Conservation (phyloP, 1,284 basidiomycete genomes). For the Cryptococcus jaspeensis region DNA sequence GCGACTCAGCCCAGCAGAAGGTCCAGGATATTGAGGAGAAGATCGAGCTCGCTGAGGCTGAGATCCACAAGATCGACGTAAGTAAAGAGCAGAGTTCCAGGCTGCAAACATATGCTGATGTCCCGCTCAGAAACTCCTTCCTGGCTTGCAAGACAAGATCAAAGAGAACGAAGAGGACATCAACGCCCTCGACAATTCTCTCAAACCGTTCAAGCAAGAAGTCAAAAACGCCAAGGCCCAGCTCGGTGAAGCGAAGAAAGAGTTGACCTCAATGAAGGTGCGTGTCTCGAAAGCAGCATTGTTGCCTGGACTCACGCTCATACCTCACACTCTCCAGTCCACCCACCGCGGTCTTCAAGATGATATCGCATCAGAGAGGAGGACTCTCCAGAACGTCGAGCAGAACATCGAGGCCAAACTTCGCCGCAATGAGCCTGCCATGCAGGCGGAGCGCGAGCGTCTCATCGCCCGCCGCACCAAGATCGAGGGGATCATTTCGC, state of each 20-base stretch:
- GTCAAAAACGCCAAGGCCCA: slow-evolving; percentile 69
- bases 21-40: slow-evolving; percentile 29
- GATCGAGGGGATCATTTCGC: slow-evolving; percentile 7
- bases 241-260: slow-evolving; percentile 59
- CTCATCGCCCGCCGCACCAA: slow-evolving; percentile 8
- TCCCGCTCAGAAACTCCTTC: slow-evolving; percentile 12
- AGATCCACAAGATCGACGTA: slow-evolving; percentile 15
- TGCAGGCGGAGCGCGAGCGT: slow-evolving; percentile 4
- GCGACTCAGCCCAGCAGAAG: slow-evolving; percentile 5
- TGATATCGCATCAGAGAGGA: slow-evolving; percentile 9
- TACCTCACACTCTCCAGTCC: background rate
- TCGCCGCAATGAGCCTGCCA: slow-evolving; percentile 8
- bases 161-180: slow-evolving; percentile 21
- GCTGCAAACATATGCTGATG: background rate
- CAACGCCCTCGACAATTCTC: slow-evolving; percentile 7
- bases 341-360: slow-evolving; percentile 3
- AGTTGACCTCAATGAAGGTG: slow-evolving; percentile 6
- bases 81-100: slow-evolving; percentile 4
- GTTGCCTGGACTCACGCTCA: too few species aligned
- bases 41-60: slow-evolving; percentile 16
- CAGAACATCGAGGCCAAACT: slow-evolving; percentile 14
- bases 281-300: background rate
- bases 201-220: slow-evolving; percentile 53
- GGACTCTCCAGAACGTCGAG: slow-evolving; percentile 10
- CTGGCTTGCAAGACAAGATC: slow-evolving; percentile 19